phyloP scores from a whole-genome alignment of 2,329 filamentous ascomycete species.

The Blastomyces emzantsi region DNA sequence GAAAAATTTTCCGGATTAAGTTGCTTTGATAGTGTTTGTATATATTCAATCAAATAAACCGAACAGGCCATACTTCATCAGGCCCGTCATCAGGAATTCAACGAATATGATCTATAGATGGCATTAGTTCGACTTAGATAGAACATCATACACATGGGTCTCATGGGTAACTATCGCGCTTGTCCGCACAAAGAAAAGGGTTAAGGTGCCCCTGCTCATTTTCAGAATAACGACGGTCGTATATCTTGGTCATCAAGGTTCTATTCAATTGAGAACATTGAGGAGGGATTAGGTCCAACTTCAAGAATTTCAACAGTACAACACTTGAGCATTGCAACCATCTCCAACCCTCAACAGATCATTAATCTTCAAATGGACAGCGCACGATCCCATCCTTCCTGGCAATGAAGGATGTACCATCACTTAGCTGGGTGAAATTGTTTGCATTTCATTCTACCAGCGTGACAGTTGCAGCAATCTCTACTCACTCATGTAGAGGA shows the following conservation, averaged over 20 bases:
- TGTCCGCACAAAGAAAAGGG: conserved; percentile 19
- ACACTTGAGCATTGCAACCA: conserved; percentile 13
- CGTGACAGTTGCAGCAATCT: conserved; percentile 10
- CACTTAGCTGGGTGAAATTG: conserved; percentile 13
- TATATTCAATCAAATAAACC: conserved; percentile 21
- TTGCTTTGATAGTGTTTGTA: conserved; percentile 16
- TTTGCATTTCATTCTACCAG: conserved; percentile 1
- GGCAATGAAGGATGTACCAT: conserved; percentile 17
- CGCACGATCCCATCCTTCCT: conserved; percentile 13
- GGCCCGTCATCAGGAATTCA: conserved; percentile 13
- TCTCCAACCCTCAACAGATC: conserved; percentile 16
- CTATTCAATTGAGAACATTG: conserved; percentile 10
- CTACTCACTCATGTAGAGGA: conserved; percentile 14
- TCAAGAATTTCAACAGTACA: conserved; percentile 7
- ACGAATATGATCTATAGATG: conserved; percentile 19
- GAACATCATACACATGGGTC: conserved; percentile 13
- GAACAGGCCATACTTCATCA: conserved; percentile 12
- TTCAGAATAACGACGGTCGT: conserved; percentile 22
- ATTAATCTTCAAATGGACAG: conserved; percentile 16
- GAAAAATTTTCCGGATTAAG: conserved; percentile 13
- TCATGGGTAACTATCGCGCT: conserved; percentile 22
- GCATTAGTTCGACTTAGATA: conserved; percentile 15
- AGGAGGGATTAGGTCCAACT: conserved; percentile 3
- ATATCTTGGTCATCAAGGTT: conserved; percentile 20
- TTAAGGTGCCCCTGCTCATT: conserved; percentile 18